Evolutionary conservation across 768 basidiomycete species (phyloP).

Genomic region (Russula virescens): DNA sequence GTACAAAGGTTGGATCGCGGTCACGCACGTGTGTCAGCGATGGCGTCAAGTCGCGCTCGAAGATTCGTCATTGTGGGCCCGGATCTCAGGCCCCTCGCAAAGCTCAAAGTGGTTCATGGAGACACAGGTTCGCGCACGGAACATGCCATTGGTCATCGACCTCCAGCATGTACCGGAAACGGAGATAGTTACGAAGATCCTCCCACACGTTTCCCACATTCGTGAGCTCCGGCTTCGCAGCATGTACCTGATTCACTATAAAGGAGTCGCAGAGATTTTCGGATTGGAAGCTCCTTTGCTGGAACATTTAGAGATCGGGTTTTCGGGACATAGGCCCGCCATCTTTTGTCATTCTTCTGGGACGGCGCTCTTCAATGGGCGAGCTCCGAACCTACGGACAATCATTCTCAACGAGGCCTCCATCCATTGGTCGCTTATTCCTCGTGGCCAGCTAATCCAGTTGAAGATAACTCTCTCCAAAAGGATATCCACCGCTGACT

Average conservation of each 20-base stretch:
- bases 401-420: background rate
- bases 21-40: no score
- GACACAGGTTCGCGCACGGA: background rate
- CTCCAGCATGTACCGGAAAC: background rate
- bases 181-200: background rate
- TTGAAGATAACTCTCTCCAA: background rate
- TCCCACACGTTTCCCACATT: slow-evolving; percentile 1
- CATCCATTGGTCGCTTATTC: slow-evolving; percentile 5
- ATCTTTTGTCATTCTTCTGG: background rate
- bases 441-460: no score
- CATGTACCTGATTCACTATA: background rate
- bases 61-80: no score
- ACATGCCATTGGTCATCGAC: slow-evolving; percentile 2
- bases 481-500: background rate
- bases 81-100: no score
- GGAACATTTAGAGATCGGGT: slow-evolving; percentile 2
- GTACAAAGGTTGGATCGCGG: no score
- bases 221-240: slow-evolving; percentile 4
- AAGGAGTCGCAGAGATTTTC: background rate
- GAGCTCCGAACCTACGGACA: slow-evolving; percentile 4
- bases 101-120: background rate
- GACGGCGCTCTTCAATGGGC: background rate
- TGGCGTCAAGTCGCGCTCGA: no score
- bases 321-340: background rate
- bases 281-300: background rate